Conservation (phyloP, 768 basidiomycete genomes). For the Crucibulum laeve region DNA sequence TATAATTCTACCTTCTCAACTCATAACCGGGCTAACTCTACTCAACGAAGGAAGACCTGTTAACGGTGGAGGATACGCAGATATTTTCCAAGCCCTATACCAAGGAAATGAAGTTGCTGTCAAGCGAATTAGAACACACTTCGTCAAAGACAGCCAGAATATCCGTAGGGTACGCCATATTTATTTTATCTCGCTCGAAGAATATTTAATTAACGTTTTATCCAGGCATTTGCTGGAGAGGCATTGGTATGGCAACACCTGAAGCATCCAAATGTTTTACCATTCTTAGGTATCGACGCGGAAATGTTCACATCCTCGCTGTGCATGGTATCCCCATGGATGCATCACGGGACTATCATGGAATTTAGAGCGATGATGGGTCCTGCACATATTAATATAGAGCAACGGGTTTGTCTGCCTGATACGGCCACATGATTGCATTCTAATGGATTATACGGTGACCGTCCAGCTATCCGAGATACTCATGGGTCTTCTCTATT, state of each 20-base stretch:
- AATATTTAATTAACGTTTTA: not conserved
- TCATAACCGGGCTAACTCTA: conserved; percentile 15
- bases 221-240: conserved; percentile 19
- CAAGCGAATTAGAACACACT: conserved; percentile 20
- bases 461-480: conserved; percentile 3
- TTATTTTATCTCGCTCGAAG: not conserved
- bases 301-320: conserved; percentile 16
- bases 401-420: conserved; percentile 13
- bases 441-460: not conserved
- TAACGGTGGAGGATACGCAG: conserved; percentile 22
- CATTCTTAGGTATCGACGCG: conserved; percentile 20
- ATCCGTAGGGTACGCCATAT: conserved; percentile 10
- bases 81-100: conserved; percentile 19
- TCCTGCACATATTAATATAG: conserved; percentile 13
- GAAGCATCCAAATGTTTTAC: conserved; percentile 18
- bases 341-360: conserved; percentile 17
- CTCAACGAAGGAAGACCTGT: conserved; percentile 14
- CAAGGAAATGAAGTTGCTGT: conserved; percentile 17
- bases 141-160: conserved; percentile 10
- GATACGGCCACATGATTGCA: conserved; percentile 2
- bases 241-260: conserved; percentile 22
- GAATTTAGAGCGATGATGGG: conserved; percentile 9
- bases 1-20: conserved; percentile 17
- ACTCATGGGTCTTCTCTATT: conserved; percentile 12
- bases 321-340: conserved; percentile 21